A percentile compares a stretch with the other conserved stretches of the same genome.
Conservation (phyloP, 1,284 basidiomycete genomes). For the Rhodotorula sp. region DNA sequence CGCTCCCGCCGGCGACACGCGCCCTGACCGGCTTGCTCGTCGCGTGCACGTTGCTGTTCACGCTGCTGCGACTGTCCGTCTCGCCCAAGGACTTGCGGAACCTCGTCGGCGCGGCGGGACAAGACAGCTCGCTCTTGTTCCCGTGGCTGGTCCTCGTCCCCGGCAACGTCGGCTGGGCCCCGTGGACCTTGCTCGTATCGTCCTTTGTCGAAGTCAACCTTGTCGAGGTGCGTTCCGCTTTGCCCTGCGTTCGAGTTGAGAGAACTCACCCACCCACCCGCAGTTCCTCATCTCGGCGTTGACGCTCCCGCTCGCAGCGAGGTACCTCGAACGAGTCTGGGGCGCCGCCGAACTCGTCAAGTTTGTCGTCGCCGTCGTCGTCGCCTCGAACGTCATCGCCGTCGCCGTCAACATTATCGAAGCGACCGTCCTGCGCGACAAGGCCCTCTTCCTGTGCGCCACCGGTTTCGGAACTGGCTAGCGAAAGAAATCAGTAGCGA, state of each 20-base stretch:
- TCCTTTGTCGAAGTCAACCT: constrained; percentile 80
- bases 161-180: constrained; percentile 76
- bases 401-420: constrained; percentile 79
- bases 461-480: too few relatives aligned
- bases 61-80: constrained; percentile 59
- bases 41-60: constrained; percentile 63
- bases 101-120: constrained; percentile 50
- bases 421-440: constrained; percentile 63
- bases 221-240: constrained; percentile 65
- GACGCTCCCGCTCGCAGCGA: constrained; percentile 74
- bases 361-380: constrained; percentile 76
- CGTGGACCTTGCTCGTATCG: constrained; percentile 88
- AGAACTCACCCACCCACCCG: background rate
- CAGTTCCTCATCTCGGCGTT: constrained; percentile 75
- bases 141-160: constrained; percentile 84
- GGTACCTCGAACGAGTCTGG: constrained; percentile 92
- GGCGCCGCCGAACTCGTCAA: constrained; percentile 79
- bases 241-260: background rate
- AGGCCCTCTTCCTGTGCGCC: constrained; percentile 71
- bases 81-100: constrained; percentile 33
- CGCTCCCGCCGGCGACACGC: constrained; percentile 75
- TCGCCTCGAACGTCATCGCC: constrained; percentile 81
- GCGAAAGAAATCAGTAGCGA: too few relatives aligned
- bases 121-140: constrained; percentile 52
- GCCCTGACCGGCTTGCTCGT: constrained; percentile 69